These are phyloP conservation scores for Schoenoplectus tabernaemontani DNA, from an alignment of 202 grass and related monocot species.

Conservation along the genomic window DNA sequence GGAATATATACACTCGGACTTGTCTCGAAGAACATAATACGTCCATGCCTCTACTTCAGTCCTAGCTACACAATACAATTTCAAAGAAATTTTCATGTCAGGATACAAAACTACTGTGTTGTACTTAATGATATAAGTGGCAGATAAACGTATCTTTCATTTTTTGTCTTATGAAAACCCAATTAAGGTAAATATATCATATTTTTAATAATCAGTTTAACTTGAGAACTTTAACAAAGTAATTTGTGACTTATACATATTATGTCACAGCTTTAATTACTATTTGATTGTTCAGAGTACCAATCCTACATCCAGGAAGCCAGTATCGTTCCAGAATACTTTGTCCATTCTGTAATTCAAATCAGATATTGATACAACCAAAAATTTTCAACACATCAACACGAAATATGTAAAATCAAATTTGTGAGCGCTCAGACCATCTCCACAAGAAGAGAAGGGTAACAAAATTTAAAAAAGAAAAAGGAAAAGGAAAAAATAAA, in stretches of 20 bases:
- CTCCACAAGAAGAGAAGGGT: background rate
- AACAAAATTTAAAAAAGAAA: too few relatives aligned
- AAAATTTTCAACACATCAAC: too few relatives aligned
- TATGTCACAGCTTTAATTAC: too few relatives aligned
- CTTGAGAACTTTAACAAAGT: background rate
- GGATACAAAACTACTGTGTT: conserved; percentile 30
- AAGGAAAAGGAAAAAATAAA: background rate
- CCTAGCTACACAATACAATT: conserved; percentile 70
- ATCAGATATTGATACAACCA: too few relatives aligned
- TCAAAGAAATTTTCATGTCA: conserved; percentile 26
- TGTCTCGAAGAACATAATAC: conserved; percentile 64
- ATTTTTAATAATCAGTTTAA: too few relatives aligned
- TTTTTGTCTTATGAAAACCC: conserved; percentile 35
- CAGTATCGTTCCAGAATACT: too few relatives aligned
- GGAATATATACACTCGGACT: conserved; percentile 39
- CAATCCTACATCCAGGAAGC: too few relatives aligned
- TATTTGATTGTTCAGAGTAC: too few relatives aligned
- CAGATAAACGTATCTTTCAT: conserved; percentile 47
- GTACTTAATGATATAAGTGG: too few relatives aligned
- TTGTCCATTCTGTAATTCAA: too few relatives aligned
- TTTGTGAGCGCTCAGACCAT: background rate
- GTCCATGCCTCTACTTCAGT: conserved; percentile 28
- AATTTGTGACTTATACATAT: background rate
- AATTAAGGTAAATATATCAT: too few relatives aligned
- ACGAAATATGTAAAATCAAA: background rate